Percentiles rank a stretch among this genome's conserved stretches.
These are phyloP conservation scores for Barnettozyma wickerhamii DNA, from an alignment of 805 yeast genomes.

Conservation along the genomic window DNA sequence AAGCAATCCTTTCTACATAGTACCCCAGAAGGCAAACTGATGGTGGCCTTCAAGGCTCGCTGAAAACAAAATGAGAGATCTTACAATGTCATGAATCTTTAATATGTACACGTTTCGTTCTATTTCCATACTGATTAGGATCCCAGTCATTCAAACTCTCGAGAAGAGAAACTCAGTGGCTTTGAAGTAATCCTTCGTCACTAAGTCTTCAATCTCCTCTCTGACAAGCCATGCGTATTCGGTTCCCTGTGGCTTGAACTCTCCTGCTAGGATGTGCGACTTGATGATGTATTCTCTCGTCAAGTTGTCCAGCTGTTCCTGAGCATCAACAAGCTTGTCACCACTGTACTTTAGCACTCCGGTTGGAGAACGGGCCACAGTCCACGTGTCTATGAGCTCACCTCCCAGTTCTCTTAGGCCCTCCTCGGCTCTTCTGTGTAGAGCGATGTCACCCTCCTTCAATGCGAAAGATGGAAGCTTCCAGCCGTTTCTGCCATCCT, in stretches of 20 bases:
- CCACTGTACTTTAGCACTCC: slow-evolving; percentile 49
- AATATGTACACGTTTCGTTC: slow-evolving; percentile 8
- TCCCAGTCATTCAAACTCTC: slow-evolving; percentile 19
- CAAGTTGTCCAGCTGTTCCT: slow-evolving; percentile 18
- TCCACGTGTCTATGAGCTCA: slow-evolving; percentile 73
- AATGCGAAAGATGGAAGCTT: slow-evolving; percentile 69
- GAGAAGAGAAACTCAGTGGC: slow-evolving; percentile 41
- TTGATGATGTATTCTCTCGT: slow-evolving; percentile 69
- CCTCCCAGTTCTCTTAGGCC: slow-evolving; percentile 76
- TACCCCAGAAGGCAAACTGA: slow-evolving; percentile 22
- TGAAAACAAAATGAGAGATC: background rate
- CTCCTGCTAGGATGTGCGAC: slow-evolving; percentile 85
- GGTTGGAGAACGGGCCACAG: slow-evolving; percentile 87
- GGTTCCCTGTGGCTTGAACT: slow-evolving; percentile 42
- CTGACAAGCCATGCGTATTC: slow-evolving; percentile 82
- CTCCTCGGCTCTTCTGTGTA: slow-evolving; percentile 70
- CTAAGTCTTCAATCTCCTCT: slow-evolving; percentile 61
- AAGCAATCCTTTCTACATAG: slow-evolving; percentile 24
- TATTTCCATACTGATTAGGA: background rate
- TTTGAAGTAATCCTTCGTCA: slow-evolving; percentile 50
- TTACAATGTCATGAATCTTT: background rate
- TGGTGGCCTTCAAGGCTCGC: slow-evolving; percentile 1
- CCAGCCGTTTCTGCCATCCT: slow-evolving; percentile 52
- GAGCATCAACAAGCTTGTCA: slow-evolving; percentile 19
- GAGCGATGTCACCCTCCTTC: slow-evolving; percentile 34